Evolutionary conservation across 2,329 filamentous ascomycete species (phyloP).

Genomic region (Botryotinia calthae): DNA sequence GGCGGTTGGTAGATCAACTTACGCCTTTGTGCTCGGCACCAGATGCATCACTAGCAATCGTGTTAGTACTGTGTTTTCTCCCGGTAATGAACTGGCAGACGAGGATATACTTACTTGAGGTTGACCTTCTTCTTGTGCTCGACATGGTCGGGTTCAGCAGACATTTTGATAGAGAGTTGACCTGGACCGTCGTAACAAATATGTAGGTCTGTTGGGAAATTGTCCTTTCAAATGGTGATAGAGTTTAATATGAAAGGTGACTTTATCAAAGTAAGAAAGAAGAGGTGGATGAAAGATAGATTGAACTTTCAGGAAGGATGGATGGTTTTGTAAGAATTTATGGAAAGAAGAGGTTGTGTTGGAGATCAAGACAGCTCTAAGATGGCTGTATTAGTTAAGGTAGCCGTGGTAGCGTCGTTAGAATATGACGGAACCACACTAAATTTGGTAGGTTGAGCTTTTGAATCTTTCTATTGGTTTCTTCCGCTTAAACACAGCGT

Average conservation of each 20-base stretch:
- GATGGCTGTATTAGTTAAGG: conserved; percentile 1
- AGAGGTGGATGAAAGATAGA: neutral
- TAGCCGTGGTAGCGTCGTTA: conserved; percentile 11
- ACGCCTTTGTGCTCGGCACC: conserved; percentile 85
- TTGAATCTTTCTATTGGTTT: conserved; percentile 18
- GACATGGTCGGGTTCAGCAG: conserved; percentile 59
- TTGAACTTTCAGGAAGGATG: neutral
- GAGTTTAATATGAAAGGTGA: neutral
- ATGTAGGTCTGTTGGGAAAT: neutral
- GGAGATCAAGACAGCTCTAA: conserved; percentile 19
- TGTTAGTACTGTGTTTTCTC: conserved; percentile 41
- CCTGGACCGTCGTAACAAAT: conserved; percentile 14
- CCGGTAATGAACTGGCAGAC: conserved; percentile 6
- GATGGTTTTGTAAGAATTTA: neutral
- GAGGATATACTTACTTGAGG: conserved; percentile 61
- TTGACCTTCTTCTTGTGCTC: conserved; percentile 82
- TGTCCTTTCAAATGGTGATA: neutral
- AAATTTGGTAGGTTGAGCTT: neutral
- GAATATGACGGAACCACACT: conserved; percentile 21
- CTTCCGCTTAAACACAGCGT: conserved; percentile 9
- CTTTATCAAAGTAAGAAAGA: neutral
- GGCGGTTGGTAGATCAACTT: conserved; percentile 40
- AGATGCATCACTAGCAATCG: conserved; percentile 69
- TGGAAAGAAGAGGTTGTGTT: conserved; percentile 16
- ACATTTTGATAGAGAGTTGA: conserved; percentile 60